Percentiles rank a stretch among this genome's conserved stretches.
phyloP scores from a whole-genome alignment of 306 rosid species.

The Vachellia collinsii region DNA sequence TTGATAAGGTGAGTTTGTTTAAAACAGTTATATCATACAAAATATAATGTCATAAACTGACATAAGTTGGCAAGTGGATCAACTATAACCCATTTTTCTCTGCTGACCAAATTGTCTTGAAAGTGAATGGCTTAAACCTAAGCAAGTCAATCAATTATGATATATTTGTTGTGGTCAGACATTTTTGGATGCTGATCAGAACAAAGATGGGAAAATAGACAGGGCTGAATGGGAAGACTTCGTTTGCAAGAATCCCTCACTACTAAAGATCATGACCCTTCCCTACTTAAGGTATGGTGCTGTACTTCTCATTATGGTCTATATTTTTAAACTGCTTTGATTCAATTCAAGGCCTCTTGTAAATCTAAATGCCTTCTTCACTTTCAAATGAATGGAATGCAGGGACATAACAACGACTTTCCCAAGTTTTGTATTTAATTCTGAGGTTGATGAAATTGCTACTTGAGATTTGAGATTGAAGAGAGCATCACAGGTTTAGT shows the following conservation, averaged over 20 bases:
- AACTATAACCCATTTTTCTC: not conserved
- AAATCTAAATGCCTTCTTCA: conserved; percentile 8
- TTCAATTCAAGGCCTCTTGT: conserved; percentile 8
- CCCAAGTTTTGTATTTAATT: conserved; percentile 93
- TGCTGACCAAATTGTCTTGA: not conserved
- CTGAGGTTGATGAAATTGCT: conserved; percentile 87
- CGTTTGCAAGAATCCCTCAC: conserved; percentile 81
- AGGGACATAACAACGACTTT: conserved; percentile 95
- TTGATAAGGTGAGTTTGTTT: conserved; percentile 70
- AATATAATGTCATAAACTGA: not conserved
- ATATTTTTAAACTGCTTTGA: conserved; percentile 11
- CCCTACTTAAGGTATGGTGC: conserved; percentile 77
- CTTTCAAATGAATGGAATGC: conserved; percentile 54
- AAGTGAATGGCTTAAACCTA: conserved; percentile 15
- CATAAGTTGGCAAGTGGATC: not conserved
- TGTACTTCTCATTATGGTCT: not conserved
- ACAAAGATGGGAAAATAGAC: conserved; percentile 94
- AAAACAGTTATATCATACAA: not conserved
- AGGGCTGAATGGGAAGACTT: conserved; percentile 67
- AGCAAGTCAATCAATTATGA: not conserved
- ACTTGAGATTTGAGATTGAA: conserved; percentile 59
- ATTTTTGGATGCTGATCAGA: conserved; percentile 80
- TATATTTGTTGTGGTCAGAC: conserved; percentile 57
- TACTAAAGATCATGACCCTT: conserved; percentile 87
- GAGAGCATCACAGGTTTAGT: conserved; percentile 38